Evolutionary conservation across 1,284 basidiomycete genomes (phyloP).

Genomic region (Boletus sp.): DNA sequence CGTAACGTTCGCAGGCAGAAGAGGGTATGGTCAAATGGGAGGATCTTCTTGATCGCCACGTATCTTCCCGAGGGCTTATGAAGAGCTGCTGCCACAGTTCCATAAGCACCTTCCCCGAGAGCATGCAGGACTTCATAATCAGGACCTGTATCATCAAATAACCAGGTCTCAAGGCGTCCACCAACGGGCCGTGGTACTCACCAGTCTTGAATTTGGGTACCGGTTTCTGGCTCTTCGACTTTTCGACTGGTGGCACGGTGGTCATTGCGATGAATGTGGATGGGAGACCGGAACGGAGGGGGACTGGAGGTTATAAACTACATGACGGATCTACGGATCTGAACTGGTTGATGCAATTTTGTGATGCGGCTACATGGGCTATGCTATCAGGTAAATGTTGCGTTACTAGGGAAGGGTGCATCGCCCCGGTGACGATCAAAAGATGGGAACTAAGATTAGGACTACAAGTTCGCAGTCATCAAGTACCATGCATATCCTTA

Average conservation of each 20-base stretch:
- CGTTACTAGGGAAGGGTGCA: not conserved
- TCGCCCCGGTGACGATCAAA: slow-evolving; percentile 16
- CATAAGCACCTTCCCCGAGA: slow-evolving; percentile 76
- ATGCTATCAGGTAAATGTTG: slow-evolving; percentile 5
- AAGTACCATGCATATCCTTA: slow-evolving; percentile 3
- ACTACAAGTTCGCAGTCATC: not conserved
- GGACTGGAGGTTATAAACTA: slow-evolving; percentile 3
- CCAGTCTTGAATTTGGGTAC: slow-evolving; percentile 70
- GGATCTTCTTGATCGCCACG: slow-evolving; percentile 82
- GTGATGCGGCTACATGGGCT: not conserved
- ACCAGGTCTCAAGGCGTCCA: slow-evolving; percentile 9
- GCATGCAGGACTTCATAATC: slow-evolving; percentile 75
- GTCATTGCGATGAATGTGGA: slow-evolving; percentile 10
- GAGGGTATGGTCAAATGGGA: slow-evolving; percentile 82
- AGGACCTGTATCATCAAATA: slow-evolving; percentile 45
- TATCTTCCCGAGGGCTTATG: slow-evolving; percentile 63
- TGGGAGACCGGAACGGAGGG: not conserved
- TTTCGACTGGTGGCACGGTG: slow-evolving; percentile 11
- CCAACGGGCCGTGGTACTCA: slow-evolving; percentile 29
- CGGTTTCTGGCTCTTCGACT: slow-evolving; percentile 33
- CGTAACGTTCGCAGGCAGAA: slow-evolving; percentile 76
- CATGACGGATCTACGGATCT: not conserved
- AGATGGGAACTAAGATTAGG: slow-evolving; percentile 7
- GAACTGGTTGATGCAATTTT: slow-evolving; percentile 13
- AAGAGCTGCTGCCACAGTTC: slow-evolving; percentile 67